A percentile compares a stretch with the other conserved stretches of the same genome.
Evolutionary conservation across 2,329 filamentous ascomycete species (phyloP).

Genomic region (Sporothrix dimorphospora): DNA sequence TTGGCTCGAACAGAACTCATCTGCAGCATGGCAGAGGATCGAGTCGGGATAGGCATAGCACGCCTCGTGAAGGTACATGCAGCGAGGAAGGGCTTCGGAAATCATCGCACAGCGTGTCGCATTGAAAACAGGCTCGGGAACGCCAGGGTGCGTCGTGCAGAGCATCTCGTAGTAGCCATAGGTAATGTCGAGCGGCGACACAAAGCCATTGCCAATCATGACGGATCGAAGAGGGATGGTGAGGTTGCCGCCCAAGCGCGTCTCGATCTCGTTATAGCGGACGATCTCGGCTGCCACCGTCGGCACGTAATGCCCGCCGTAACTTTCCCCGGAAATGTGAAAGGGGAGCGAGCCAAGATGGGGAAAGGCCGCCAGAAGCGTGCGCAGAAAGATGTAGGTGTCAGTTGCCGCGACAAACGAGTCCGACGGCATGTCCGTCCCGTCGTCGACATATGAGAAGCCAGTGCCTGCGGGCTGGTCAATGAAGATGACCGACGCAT

Average conservation of each 20-base stretch:
- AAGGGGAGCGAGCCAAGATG: neutral
- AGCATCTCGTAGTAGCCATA: neutral
- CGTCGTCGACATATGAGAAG: neutral
- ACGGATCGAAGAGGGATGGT: neutral
- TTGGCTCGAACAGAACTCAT: neutral
- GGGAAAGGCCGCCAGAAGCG: neutral
- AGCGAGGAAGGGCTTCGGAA: neutral
- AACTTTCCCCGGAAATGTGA: neutral
- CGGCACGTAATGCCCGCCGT: neutral
- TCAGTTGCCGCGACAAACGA: neutral
- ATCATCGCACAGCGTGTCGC: neutral
- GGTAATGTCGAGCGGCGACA: neutral
- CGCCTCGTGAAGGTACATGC: neutral
- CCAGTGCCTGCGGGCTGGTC: neutral
- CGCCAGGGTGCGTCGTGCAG: neutral
- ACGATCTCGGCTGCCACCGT: neutral
- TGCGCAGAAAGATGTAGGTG: neutral
- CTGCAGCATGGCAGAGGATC: neutral
- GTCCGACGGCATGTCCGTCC: neutral
- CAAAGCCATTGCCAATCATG: neutral
- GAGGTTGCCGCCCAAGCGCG: neutral
- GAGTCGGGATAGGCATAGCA: neutral
- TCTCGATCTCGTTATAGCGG: neutral
- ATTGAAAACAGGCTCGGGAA: neutral
- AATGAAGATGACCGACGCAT: neutral